Base-by-base conservation (phyloP, 331 rosid species). In the Erythrophleum ivorense region DNA sequence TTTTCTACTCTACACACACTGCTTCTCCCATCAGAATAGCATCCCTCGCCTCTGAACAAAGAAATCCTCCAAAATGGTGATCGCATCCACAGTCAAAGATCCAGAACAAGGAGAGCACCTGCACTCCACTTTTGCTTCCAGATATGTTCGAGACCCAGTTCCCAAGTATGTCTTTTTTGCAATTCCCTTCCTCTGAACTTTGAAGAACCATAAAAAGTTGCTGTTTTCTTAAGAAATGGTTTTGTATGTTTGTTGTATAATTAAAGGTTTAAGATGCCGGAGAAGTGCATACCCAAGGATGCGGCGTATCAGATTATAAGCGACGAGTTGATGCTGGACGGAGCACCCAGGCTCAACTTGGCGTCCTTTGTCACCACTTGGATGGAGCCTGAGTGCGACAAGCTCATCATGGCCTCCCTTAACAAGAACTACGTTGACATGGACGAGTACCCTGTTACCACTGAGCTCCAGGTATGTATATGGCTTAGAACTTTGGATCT, bases 361-460 rank as follows among this genome's bases (percentile, higher is more conserved):
- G 98, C 97, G 2, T 94, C 98, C 0, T 94, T 94, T 74, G 98
- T 94, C 9, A 94, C 98, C 34, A 94, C 98, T 33, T 94, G 98
- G 98, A 94, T 94, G 98, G 98, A 94, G 85, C 97, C 98, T 3
- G 98, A 94, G 77, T 89, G 97, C 49, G 95, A 94, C 24, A 73
- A 90, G 16, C 95, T 94, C 67, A 89, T 94, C 77, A 84, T 88
- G 95, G 95, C 86, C 70, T 75, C 98, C 14, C 82, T 94, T 6
- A 94, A 91, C 88, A 94, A 94, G 85, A 94, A 94, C 89, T 94
- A 92, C 43, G 98, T 94, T 43, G 98, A 94, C 80, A 94, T 94
- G 98, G 98, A 94, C 16, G 98, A 94, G 86, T 94, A 94, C 74
- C 98, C 98, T 29, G 88, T 94, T 57, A 94, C 98, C 71, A 94